phyloP scores from a whole-genome alignment of 768 basidiomycete genomes.

The Pleurotus salmoneostramineus region DNA sequence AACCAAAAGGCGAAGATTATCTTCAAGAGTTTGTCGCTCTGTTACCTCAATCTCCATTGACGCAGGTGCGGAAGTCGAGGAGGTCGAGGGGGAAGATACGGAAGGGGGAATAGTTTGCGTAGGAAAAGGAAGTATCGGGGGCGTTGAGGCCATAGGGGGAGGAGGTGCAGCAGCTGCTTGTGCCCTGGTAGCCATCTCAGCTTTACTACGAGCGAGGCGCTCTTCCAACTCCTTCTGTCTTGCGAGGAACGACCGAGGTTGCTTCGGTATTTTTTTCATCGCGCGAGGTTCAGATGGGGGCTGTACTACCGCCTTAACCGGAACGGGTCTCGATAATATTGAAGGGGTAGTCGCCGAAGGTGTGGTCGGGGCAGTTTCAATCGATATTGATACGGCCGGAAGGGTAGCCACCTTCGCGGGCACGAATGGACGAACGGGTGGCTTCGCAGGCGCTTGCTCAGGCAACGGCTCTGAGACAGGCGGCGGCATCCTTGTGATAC shows the following conservation, averaged over 20 bases:
- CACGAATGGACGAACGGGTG: too few relatives aligned
- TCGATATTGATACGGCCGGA: background rate
- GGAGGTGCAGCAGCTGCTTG: background rate
- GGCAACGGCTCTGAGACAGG: too few relatives aligned
- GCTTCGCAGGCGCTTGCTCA: too few relatives aligned
- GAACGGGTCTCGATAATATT: background rate
- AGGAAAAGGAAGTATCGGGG: background rate
- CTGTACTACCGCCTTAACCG: slow-evolving; percentile 1
- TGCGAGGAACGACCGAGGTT: slow-evolving; percentile 33
- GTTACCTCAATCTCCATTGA: slow-evolving; percentile 13
- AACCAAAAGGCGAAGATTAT: slow-evolving; percentile 32
- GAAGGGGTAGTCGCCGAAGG: background rate
- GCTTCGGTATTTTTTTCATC: slow-evolving; percentile 32
- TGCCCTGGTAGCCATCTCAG: slow-evolving; percentile 24
- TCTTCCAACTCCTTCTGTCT: slow-evolving; percentile 43
- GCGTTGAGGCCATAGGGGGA: background rate
- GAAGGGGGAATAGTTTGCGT: background rate
- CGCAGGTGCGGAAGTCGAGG: background rate
- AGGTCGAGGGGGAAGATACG: background rate
- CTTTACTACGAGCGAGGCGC: slow-evolving; percentile 31
- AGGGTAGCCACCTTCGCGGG: background rate
- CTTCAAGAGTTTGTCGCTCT: slow-evolving; percentile 37
- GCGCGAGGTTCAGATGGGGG: slow-evolving; percentile 32
- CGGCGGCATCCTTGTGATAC: too few relatives aligned
- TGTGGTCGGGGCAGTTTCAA: background rate